phyloP scores from a whole-genome alignment of 1,284 basidiomycete species.

The Pterulicium gracile region DNA sequence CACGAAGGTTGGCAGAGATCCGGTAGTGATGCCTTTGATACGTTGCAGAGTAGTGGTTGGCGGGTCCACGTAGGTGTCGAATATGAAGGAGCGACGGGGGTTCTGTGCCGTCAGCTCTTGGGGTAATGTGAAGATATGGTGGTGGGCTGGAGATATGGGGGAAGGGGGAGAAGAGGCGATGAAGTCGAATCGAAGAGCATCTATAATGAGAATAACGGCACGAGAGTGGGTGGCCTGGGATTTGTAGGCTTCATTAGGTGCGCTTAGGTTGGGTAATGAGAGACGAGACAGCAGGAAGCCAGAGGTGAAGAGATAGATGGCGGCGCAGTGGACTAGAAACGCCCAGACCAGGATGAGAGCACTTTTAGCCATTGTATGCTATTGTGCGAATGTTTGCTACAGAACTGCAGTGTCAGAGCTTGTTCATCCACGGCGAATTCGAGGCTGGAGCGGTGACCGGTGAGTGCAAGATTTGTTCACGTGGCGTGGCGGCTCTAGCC shows the following conservation, averaged over 20 bases:
- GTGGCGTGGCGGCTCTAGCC: no score
- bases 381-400: no score
- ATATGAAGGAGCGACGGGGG: slow-evolving; percentile 73
- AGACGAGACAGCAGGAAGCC: slow-evolving; percentile 85
- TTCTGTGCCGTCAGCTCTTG: slow-evolving; percentile 48
- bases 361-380: slow-evolving; percentile 9
- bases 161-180: slow-evolving; percentile 60
- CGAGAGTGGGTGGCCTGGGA: slow-evolving; percentile 62
- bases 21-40: slow-evolving; percentile 92
- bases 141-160: slow-evolving; percentile 63
- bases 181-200: slow-evolving; percentile 93
- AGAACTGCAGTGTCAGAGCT: no score
- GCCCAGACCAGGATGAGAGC: slow-evolving; percentile 42
- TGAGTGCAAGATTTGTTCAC: no score
- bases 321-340: slow-evolving; percentile 46
- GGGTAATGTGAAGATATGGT: slow-evolving; percentile 77
- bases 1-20: slow-evolving; percentile 92
- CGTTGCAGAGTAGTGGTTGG: slow-evolving; percentile 95
- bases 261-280: slow-evolving; percentile 56
- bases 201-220: slow-evolving; percentile 82
- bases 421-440: no score
- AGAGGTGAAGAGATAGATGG: slow-evolving; percentile 73
- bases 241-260: slow-evolving; percentile 33
- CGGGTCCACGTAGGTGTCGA: slow-evolving; percentile 87
- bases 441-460: no score